Percentiles rank a stretch among this genome's conserved stretches.
Evolutionary conservation across 2,329 filamentous ascomycete species (phyloP).

Genomic region (Capronia americana): DNA sequence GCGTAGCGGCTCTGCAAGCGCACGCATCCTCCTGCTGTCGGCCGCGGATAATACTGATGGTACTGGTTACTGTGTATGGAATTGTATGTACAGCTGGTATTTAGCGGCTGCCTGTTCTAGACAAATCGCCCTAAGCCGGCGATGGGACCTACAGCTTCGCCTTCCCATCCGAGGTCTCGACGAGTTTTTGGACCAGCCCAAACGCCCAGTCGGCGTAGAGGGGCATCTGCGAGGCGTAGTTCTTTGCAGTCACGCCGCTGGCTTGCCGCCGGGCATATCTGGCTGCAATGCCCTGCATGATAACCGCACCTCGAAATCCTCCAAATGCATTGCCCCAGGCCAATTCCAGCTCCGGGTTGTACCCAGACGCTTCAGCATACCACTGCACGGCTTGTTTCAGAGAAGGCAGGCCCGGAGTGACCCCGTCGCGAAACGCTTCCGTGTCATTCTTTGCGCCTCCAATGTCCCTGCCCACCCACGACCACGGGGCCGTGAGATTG

Average conservation of each 20-base stretch:
- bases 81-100: neutral
- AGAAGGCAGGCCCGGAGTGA: slow-evolving; percentile 70
- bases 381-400: slow-evolving; percentile 66
- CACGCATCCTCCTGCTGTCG: neutral
- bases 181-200: slow-evolving; percentile 67
- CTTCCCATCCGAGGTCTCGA: slow-evolving; percentile 39
- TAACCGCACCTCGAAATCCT: slow-evolving; percentile 64
- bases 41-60: neutral
- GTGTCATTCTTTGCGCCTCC: slow-evolving; percentile 37
- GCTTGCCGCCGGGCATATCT: slow-evolving; percentile 84
- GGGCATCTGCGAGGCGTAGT: slow-evolving; percentile 71
- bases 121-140: neutral
- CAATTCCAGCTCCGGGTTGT: slow-evolving; percentile 68
- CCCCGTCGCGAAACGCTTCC: slow-evolving; percentile 63
- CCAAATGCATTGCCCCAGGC: slow-evolving; percentile 70
- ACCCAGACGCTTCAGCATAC: slow-evolving; percentile 73
- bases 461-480: slow-evolving; percentile 46
- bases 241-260: slow-evolving; percentile 79
- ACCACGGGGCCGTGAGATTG: slow-evolving; percentile 67
- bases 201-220: slow-evolving; percentile 81
- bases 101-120: neutral
- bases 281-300: slow-evolving; percentile 91
- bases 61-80: neutral
- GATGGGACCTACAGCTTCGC: slow-evolving; percentile 52
- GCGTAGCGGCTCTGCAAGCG: neutral